Evolutionary conservation across 192 early-diverging fungal genomes (phyloP).

Genomic region (Entomortierella beljakovae): DNA sequence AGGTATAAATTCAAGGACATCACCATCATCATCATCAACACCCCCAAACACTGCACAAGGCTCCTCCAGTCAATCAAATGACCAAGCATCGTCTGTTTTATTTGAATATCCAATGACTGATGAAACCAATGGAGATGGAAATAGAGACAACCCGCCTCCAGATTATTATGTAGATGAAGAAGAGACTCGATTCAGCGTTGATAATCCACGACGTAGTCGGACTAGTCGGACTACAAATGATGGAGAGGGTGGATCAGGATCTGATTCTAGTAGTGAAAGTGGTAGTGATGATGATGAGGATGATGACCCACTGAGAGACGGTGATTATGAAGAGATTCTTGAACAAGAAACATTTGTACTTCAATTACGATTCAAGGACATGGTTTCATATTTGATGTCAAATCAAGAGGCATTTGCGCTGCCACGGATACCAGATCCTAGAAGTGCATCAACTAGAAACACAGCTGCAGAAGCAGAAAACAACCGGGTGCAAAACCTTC

Average conservation of each 20-base stretch:
- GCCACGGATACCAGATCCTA: constrained; percentile 8
- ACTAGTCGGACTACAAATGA: not conserved
- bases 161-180: constrained; percentile 42
- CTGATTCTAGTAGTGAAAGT: not conserved
- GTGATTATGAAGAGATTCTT: constrained; percentile 33
- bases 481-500: constrained; percentile 16
- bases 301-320: constrained; percentile 25
- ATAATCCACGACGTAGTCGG: not conserved
- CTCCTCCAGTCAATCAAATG: not conserved
- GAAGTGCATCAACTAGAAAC: not conserved
- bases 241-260: not conserved
- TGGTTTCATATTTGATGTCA: constrained; percentile 35
- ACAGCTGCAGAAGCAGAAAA: not conserved
- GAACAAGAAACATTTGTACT: constrained; percentile 45
- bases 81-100: not conserved
- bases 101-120: too few species aligned
- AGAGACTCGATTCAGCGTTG: constrained; percentile 23
- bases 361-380: constrained; percentile 28
- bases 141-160: not conserved
- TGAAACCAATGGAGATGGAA: not conserved
- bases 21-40: not conserved
- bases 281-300: constrained; percentile 8
- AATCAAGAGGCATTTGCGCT: constrained; percentile 25
- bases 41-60: not conserved
- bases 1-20: not conserved